These are phyloP conservation scores for Helminthosporium solani DNA, from an alignment of 2,329 filamentous ascomycete species.

Conservation along the genomic window DNA sequence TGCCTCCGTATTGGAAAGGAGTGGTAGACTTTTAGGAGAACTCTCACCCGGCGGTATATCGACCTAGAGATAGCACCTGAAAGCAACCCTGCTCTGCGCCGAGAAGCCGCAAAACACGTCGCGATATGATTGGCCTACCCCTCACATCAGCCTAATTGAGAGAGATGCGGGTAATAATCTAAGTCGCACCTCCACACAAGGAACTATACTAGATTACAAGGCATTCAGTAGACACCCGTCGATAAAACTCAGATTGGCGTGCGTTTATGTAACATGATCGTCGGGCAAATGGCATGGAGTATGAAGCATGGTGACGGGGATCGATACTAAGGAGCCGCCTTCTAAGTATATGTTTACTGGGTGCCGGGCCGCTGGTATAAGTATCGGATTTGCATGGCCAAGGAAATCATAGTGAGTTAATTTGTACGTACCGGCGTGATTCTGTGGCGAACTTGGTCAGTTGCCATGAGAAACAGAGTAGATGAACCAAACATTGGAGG, in stretches of 20 bases:
- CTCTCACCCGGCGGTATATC: neutral
- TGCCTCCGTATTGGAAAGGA: too few species aligned
- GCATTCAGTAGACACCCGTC: slow-evolving; percentile 7
- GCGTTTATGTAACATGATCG: slow-evolving; percentile 1
- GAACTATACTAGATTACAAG: neutral
- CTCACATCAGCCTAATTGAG: slow-evolving; percentile 33
- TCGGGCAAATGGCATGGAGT: slow-evolving; percentile 14
- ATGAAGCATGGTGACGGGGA: slow-evolving; percentile 14
- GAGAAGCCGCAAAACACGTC: neutral
- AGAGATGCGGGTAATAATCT: slow-evolving; percentile 29
- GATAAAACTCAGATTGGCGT: slow-evolving; percentile 13
- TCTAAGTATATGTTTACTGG: slow-evolving; percentile 11
- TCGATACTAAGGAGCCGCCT: slow-evolving; percentile 24
- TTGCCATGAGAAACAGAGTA: slow-evolving; percentile 9
- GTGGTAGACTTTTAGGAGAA: too few species aligned
- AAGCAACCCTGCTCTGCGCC: neutral
- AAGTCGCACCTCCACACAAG: slow-evolving; percentile 20
- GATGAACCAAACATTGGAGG: neutral
- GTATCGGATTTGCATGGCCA: slow-evolving; percentile 18
- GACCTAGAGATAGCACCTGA: neutral
- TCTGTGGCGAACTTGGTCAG: slow-evolving; percentile 12
- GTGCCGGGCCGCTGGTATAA: slow-evolving; percentile 6
- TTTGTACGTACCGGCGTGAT: slow-evolving; percentile 18
- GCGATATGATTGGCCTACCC: slow-evolving; percentile 4
- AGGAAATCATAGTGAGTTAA: slow-evolving; percentile 14